Evolutionary conservation across 2,329 filamentous ascomycete species (phyloP), one percentile per base, ranked within the genome.

Genomic region (Hymenoscyphus scutula): DNA sequence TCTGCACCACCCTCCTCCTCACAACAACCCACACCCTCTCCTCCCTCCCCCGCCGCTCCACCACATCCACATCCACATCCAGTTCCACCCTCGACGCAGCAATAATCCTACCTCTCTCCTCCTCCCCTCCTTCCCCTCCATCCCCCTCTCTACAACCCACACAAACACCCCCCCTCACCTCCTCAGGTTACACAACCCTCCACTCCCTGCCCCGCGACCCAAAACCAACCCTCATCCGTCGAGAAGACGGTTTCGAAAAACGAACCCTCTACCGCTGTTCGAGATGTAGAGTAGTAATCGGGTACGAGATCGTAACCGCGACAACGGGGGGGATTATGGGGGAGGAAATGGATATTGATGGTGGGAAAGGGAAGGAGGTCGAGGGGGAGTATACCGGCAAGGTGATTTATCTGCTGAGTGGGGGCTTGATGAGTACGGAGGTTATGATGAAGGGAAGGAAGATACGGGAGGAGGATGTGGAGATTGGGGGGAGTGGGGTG

Each of bases 231-330:
- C 75, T 88, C 0, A 76, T 88, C 6, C 76, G 81, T 1, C 77
- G 82, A 11, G 80, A 82, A 65, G 84, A 88, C 63, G 88, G 88
- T 5, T 89, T 89, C 65, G 88, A 90, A 77, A 89, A 88, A 77
- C 76, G 88, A 19, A 77, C 82, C 62, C 68, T 85, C 4, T 77
- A 84, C 66, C 77, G 82, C 25, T 91, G 88, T 74, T 80, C 78
- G 13, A 76, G 87, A 61, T 90, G 88, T 76, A 77, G 79, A 34
- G 72, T 88, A 30, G 79, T 83, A 0, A 77, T 89, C 53, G 88
- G 84, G 30, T 91, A 90, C 76, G 79, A 83, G 70, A 74, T 90
- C 51, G 83, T 85, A 69, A 75, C 75, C 71, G 75, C 77, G 59
- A 67, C 62, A 5, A 58, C 53, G 37, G 62, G 58, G 8, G 58